phyloP scores from a whole-genome alignment of 768 basidiomycete species.

The Hydnum rufescens region DNA sequence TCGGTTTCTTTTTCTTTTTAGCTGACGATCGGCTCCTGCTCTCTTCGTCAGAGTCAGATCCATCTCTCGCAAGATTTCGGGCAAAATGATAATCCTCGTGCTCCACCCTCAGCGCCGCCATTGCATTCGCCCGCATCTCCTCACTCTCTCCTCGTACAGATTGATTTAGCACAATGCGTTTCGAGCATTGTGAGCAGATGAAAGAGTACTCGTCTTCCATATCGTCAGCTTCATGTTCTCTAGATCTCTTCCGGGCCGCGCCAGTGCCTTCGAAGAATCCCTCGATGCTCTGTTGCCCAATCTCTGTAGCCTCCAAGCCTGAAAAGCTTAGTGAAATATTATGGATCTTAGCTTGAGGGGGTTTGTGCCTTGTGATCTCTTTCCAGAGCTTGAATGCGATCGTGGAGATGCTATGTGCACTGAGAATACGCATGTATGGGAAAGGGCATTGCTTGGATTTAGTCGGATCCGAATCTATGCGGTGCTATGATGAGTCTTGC shows the following conservation, averaged over 20 bases:
- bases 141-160: conserved; percentile 15
- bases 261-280: conserved; percentile 33
- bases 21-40: conserved; percentile 5
- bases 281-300: conserved; percentile 74
- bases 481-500: too few species aligned
- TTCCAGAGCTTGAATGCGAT: conserved; percentile 73
- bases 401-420: conserved; percentile 53
- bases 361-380: conserved; percentile 46
- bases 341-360: conserved; percentile 31
- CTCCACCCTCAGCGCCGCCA: conserved; percentile 26
- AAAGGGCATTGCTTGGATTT: conserved; percentile 76
- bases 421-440: conserved; percentile 56
- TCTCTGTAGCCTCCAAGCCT: conserved; percentile 53
- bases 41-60: conserved; percentile 9
- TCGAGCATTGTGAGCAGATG: conserved; percentile 38
- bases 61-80: conserved; percentile 40
- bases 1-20: conserved; percentile 17
- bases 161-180: conserved; percentile 23
- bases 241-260: conserved; percentile 8
- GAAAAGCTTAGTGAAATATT: conserved; percentile 55
- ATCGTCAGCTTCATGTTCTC: background rate
- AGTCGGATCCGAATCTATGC: conserved; percentile 38
- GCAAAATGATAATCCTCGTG: conserved; percentile 87
- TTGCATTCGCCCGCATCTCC: conserved; percentile 8
- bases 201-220: conserved; percentile 20